phyloP scores from a whole-genome alignment of 768 basidiomycete species.

The Tulasnella sp. region DNA sequence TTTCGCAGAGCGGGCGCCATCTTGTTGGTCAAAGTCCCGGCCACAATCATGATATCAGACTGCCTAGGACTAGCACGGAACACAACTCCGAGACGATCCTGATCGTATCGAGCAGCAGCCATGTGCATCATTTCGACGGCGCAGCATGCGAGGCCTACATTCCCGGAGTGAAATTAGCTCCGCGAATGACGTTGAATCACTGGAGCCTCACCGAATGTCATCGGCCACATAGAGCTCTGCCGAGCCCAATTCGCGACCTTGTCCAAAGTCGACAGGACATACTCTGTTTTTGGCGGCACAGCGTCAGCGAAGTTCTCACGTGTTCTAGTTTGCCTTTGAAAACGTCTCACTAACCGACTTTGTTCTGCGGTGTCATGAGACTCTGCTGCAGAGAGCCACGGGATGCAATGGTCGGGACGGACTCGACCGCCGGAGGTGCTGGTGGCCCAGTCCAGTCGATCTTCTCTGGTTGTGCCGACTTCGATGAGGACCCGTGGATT shows the following conservation, averaged over 20 bases:
- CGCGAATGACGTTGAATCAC: background rate
- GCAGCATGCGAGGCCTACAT: constrained; percentile 87
- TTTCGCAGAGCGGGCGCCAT: constrained; percentile 98
- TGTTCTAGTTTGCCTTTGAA: background rate
- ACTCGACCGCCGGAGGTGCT: background rate
- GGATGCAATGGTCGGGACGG: constrained; percentile 42
- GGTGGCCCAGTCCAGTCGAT: constrained; percentile 10
- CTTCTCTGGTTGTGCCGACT: constrained; percentile 2
- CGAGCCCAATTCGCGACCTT: constrained; percentile 96
- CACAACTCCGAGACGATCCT: constrained; percentile 91
- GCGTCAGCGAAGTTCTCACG: background rate
- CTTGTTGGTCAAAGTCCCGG: constrained; percentile 97
- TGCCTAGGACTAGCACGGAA: constrained; percentile 99
- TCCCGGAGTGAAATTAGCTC: background rate
- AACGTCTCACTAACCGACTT: constrained; percentile 55
- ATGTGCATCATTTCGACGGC: constrained; percentile 99
- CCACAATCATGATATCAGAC: constrained; percentile 98
- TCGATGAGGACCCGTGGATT: background rate
- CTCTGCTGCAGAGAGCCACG: constrained; percentile 74
- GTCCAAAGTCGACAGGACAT: constrained; percentile 91
- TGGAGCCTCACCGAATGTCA: constrained; percentile 87
- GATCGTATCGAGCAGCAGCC: constrained; percentile 98
- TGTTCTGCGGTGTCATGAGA: constrained; percentile 81
- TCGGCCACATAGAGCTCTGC: constrained; percentile 99
- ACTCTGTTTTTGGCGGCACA: constrained; percentile 44